Evolutionary conservation across 2,329 filamentous ascomycete species (phyloP), one percentile per base, ranked within the genome.

Genomic region (Cercospora citrullina): DNA sequence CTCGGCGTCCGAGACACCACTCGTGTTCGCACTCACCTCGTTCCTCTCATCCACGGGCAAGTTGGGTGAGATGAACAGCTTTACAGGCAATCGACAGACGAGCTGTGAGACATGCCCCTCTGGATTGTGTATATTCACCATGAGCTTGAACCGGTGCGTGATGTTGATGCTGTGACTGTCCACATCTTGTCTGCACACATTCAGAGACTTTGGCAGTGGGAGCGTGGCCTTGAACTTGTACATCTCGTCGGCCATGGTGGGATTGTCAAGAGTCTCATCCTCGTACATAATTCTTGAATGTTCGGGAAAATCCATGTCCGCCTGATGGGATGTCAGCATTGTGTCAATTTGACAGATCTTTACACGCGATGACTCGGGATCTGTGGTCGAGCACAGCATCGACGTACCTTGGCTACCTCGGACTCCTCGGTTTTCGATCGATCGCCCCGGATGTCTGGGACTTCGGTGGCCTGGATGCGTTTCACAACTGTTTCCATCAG

Each of bases 101-200:
- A 97, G 87, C 86, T 98, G 94, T 65, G 94, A 97, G 65, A 94
- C 86, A 77, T 98, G 95, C 0, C 94, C 94, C 77, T 99, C 95
- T 0, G 95, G 94, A 75, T 99, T 98, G 79, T 93, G 91, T 45
- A 99, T 86, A 58, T 94, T 92, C 68, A 98, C 90, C 60, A 92
- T 93, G 76, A 98, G 86, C 82, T 94, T 94, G 73, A 98, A 86
- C 81, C 96, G 96, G 80, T 99, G 95, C 65, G 92, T 87, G 63
- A 98, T 87, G 79, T 95, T 97, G 81, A 99, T 96, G 61, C 92
- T 92, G 74, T 92, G 89, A 23, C 90, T 89, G 75, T 96, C 93
- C 57, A 95, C 89, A 75, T 97, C 94, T 79, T 99, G 95, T 61
- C 97, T 84, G 81, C 94, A 97, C 72, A 88, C 87, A 72, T 90